Evolutionary conservation across 352 stramenopile species (phyloP), one percentile per base, ranked within the genome.

Genomic region (Globisporangium nodosum): DNA sequence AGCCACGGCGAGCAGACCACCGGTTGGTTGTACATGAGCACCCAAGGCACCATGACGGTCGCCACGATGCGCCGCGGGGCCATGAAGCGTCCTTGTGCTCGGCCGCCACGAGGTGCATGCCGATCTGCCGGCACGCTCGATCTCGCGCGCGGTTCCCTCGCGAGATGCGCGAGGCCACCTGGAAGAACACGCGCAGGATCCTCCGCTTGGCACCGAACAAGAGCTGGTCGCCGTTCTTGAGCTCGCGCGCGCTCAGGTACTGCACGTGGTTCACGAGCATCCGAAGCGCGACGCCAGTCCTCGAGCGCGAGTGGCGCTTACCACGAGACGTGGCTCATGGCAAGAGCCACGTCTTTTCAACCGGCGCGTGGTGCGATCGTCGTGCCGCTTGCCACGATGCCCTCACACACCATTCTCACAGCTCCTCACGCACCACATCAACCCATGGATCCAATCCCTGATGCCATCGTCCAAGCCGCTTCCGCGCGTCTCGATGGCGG

Each of bases 11-110:
- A 90, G 49, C 71, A 86, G 49, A 95, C 86, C 52, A 95, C 81
- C 0, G 81, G 85, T 49, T 94, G 86, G 49, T 87, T 91, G 64
- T 87, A 86, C 55, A 94, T 82, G 18, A 95, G 71, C 9, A 84
- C 81, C 86, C 86, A 95, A 9, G 94, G 71, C 55, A 94, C 78
- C 52, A 94, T 95, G 27, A 91, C 77, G 1, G 86, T 95, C 27
- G 82, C 86, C 33, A 94, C 77, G 61, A 93, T 80, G 40, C 65
- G 74, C 5, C 80, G 84, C n/a, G 79, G 71, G 52, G 94, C 86
- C 80, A 92, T 88, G 59, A 95, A 8, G 82, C 82, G 30, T 88
- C 66, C 54, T 81, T 77, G 49, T 64, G 85, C 56, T 87, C 68
- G 1, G 47, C 54, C 16, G 66, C 47, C 57, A 94, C 64, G 49